Base-by-base conservation (phyloP, 2,329 filamentous ascomycete genomes). In the Neonectria ditissima region DNA sequence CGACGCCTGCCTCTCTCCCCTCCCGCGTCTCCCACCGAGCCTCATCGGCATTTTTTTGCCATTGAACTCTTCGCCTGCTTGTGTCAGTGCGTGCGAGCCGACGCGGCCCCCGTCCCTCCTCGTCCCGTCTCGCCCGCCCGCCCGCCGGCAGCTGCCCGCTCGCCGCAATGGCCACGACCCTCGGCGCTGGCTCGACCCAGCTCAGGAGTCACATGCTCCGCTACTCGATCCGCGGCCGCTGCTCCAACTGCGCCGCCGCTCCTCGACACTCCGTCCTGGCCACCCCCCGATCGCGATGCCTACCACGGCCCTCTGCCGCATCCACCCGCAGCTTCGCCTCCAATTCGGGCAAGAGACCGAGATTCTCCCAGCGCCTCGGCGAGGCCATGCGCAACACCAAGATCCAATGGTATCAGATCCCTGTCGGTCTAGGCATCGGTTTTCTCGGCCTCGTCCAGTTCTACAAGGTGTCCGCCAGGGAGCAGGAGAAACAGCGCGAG, bases 361-460 rank as follows among this genome's bases (percentile, higher is more conserved):
- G 80, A 62, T 87, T 87, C 77, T 82, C 84, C 30, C 82, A 84
- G 52, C 82, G 84, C 28, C 79, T 87, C 59, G 80, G 83, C 26
- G 80, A 80, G 62, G 83, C 84, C 44, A 76, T 85, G 55, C 81
- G 79, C 66, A 83, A 83, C 69, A 83, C 81, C 67, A 87, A 84
- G 78, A 85, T 96, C 65, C 88, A 92, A 82, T 97, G 94, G 94
- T 93, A 94, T 79, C 92, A 92, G 50, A 97, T 97, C 70, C 94
- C 94, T 22, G 87, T 97, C 59, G 92, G 91, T 26, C 84, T 97
- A 22, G 94, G 94, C 64, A 90, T 97, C 73, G 92, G 88, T 61
- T 94, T 97, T 74, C 84, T 97, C 9, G 94, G 93, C 24, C 83
- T 92, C 55, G 85, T 94, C 54, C 94, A 97, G 73, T 90, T 97